Percentiles rank a stretch among this genome's conserved stretches.
These are phyloP conservation scores for Termitomyces titanicus DNA, from an alignment of 768 basidiomycete species.

Conservation along the genomic window DNA sequence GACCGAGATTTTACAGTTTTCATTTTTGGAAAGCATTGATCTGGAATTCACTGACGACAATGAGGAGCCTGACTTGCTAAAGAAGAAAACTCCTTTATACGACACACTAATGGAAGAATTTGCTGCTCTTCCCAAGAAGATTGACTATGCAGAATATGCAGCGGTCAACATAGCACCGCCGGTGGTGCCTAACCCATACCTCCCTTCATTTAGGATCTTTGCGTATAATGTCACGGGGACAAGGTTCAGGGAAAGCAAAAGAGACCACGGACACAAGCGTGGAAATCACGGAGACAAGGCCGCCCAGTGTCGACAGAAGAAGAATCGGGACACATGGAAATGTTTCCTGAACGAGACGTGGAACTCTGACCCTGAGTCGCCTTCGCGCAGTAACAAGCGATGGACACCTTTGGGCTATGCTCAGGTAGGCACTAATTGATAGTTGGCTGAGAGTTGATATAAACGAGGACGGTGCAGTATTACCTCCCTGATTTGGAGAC, in stretches of 20 bases:
- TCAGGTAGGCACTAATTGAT: slow-evolving; percentile 53
- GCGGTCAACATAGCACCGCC: slow-evolving; percentile 80
- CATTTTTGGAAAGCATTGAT: slow-evolving; percentile 51
- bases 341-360: slow-evolving; percentile 58
- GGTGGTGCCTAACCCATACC: slow-evolving; percentile 83
- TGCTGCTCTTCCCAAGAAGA: slow-evolving; percentile 50
- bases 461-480: slow-evolving; percentile 40
- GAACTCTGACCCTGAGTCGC: slow-evolving; percentile 61
- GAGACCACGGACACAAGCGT: slow-evolving; percentile 41
- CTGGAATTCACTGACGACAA: slow-evolving; percentile 41
- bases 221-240: slow-evolving; percentile 67
- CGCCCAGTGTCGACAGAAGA: slow-evolving; percentile 43
- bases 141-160: slow-evolving; percentile 63
- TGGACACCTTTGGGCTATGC: slow-evolving; percentile 82
- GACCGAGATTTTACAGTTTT: slow-evolving; percentile 37
- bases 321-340: slow-evolving; percentile 58
- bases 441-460: slow-evolving; percentile 4
- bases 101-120: slow-evolving; percentile 65
- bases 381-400: slow-evolving; percentile 64
- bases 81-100: slow-evolving; percentile 35
- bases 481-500: slow-evolving; percentile 57
- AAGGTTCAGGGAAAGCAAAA: slow-evolving; percentile 30
- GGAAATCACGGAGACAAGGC: slow-evolving; percentile 42
- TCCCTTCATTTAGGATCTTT: slow-evolving; percentile 78
- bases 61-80: slow-evolving; percentile 9